phyloP scores from a whole-genome alignment of 2,329 filamentous ascomycete genomes.

The Tolypocladium ophioglossoides region DNA sequence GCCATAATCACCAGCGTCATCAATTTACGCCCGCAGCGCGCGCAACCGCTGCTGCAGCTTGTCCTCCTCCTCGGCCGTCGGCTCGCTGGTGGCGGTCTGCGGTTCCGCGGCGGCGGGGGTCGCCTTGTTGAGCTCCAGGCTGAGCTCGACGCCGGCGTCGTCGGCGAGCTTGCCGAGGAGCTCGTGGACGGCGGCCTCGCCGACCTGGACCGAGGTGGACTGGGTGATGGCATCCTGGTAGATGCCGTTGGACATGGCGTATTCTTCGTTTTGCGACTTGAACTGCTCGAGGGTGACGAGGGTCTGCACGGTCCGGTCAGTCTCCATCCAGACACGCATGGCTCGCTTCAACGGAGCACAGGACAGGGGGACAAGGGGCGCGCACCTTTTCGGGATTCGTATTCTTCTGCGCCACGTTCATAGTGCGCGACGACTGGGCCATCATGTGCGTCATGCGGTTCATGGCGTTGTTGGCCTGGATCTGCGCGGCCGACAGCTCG shows the following conservation, averaged over 20 bases:
- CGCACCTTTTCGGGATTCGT: slow-evolving; percentile 47
- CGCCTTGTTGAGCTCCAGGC: slow-evolving; percentile 57
- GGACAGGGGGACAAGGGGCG: neutral
- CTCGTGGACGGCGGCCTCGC: slow-evolving; percentile 78
- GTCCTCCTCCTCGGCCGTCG: slow-evolving; percentile 70
- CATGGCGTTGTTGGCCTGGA: slow-evolving; percentile 55
- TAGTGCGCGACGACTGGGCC: slow-evolving; percentile 46
- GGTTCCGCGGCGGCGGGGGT: slow-evolving; percentile 49
- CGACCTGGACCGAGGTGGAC: slow-evolving; percentile 60
- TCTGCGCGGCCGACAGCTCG: slow-evolving; percentile 48
- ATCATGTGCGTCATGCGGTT: slow-evolving; percentile 57
- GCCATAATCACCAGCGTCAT: slow-evolving; percentile 1
- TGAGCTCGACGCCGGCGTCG: slow-evolving; percentile 75
- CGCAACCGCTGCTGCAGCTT: slow-evolving; percentile 53
- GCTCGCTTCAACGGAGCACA: too few species aligned
- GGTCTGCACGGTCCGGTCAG: slow-evolving; percentile 24
- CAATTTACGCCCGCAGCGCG: slow-evolving; percentile 37
- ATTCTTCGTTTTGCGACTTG: slow-evolving; percentile 52
- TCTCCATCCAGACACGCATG: too few species aligned
- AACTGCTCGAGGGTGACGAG: slow-evolving; percentile 51
- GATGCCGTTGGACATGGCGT: slow-evolving; percentile 57
- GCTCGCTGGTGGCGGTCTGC: slow-evolving; percentile 47
- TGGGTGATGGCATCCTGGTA: slow-evolving; percentile 79
- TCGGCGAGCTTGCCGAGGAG: slow-evolving; percentile 79
- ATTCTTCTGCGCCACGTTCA: slow-evolving; percentile 46